phyloP scores from a whole-genome alignment of 2,329 filamentous ascomycete genomes.

The Leptographium lundbergii region DNA sequence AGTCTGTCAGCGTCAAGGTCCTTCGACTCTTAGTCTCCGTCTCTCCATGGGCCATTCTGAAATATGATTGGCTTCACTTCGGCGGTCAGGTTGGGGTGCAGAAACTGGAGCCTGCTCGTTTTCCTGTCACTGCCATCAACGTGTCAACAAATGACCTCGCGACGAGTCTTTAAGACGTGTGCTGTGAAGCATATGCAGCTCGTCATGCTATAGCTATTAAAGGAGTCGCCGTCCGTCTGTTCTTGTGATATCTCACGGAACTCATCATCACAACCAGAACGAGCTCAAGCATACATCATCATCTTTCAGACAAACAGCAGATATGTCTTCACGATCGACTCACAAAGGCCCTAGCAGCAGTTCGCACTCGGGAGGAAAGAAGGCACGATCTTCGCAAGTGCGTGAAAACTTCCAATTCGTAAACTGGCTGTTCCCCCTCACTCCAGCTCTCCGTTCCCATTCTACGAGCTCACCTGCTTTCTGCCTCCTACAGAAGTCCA shows the following conservation, averaged over 20 bases:
- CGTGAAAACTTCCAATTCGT: slow-evolving; percentile 19
- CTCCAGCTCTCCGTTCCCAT: not conserved
- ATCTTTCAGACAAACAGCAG: slow-evolving; percentile 1
- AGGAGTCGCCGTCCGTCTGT: not conserved
- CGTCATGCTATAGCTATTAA: not conserved
- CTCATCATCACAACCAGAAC: no score
- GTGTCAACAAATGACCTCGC: not conserved
- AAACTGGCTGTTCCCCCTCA: slow-evolving; percentile 5
- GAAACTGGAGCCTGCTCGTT: not conserved
- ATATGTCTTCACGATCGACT: slow-evolving; percentile 19
- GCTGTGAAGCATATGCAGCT: not conserved
- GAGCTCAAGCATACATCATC: no score
- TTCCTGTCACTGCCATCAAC: not conserved
- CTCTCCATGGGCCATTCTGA: not conserved
- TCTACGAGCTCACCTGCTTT: not conserved
- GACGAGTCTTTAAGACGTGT: not conserved
- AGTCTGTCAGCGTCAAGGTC: not conserved
- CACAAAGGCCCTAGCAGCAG: slow-evolving; percentile 10
- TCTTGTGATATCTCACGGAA: no score
- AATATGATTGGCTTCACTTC: not conserved
- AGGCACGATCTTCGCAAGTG: slow-evolving; percentile 17
- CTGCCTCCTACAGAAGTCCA: slow-evolving; percentile 17
- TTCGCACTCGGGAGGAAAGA: slow-evolving; percentile 12
- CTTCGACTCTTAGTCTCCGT: not conserved
- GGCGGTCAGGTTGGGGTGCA: not conserved